Conservation (phyloP, 1,284 basidiomycete species). For the Melampsora larici-populina region DNA sequence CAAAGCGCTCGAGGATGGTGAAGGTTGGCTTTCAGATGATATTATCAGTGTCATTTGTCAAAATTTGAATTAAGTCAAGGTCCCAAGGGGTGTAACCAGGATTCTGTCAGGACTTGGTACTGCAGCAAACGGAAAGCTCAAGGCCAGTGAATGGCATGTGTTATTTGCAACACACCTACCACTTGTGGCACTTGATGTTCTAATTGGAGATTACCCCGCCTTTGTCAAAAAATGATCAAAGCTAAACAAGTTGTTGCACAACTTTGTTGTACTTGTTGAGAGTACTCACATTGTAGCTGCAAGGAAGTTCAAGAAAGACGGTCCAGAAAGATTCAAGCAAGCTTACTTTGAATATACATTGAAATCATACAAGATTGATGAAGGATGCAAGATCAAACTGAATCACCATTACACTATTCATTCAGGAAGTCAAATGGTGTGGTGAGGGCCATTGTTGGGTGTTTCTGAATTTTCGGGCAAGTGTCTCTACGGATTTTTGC, state of each 20-base stretch:
- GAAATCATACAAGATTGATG: not conserved
- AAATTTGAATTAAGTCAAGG: not conserved
- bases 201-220: not conserved
- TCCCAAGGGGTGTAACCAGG: slow-evolving; percentile 8
- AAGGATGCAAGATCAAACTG: not conserved
- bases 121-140: slow-evolving; percentile 8
- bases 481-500: not conserved
- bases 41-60: no score
- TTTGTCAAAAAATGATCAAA: not conserved
- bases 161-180: not conserved
- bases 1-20: not conserved
- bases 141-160: slow-evolving; percentile 5
- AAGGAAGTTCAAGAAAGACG: not conserved
- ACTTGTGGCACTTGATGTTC: not conserved
- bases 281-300: slow-evolving; percentile 1
- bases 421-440: not conserved
- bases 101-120: not conserved
- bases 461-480: slow-evolving; percentile 16
- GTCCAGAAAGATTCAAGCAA: not conserved
- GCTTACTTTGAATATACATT: not conserved
- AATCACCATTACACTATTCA: slow-evolving; percentile 5
- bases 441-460: not conserved
- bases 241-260: not conserved
- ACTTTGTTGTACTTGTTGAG: not conserved
- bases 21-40: not conserved